Conservation (phyloP, 2,329 filamentous ascomycete species). For the Aspergillus aculeatus region DNA sequence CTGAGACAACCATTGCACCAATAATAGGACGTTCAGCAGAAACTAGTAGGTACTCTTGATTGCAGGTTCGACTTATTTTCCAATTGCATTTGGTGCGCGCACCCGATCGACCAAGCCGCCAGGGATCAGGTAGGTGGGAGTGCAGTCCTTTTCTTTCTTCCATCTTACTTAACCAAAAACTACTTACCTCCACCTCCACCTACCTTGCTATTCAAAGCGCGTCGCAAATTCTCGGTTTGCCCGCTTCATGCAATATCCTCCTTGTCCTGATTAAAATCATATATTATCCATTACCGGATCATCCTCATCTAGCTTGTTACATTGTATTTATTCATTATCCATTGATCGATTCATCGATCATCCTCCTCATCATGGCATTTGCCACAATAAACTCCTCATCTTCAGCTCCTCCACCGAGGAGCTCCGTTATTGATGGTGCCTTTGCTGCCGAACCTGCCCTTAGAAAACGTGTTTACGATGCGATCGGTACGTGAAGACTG, state of each 20-base stretch:
- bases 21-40: background rate
- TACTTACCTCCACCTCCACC: constrained; percentile 1
- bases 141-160: constrained; percentile 18
- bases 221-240: background rate
- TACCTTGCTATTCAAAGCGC: background rate
- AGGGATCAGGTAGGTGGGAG: constrained; percentile 18
- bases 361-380: constrained; percentile 35
- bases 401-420: constrained; percentile 21
- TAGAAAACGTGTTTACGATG: constrained; percentile 44
- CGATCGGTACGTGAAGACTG: constrained; percentile 38
- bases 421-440: constrained; percentile 40
- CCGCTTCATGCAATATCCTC: background rate
- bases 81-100: constrained; percentile 5
- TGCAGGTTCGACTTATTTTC: background rate
- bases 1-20: background rate
- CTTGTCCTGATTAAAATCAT: background rate
- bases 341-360: too few species aligned
- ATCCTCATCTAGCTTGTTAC: background rate
- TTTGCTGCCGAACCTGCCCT: constrained; percentile 41
- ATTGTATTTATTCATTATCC: background rate
- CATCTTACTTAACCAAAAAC: background rate
- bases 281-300: background rate
- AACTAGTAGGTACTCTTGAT: background rate
- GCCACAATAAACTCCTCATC: constrained; percentile 31
- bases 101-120: constrained; percentile 14